A percentile compares a stretch with the other conserved stretches of the same genome.
These are phyloP conservation scores for Linum tenue DNA, from an alignment of 345 rosid species.

Conservation along the genomic window DNA sequence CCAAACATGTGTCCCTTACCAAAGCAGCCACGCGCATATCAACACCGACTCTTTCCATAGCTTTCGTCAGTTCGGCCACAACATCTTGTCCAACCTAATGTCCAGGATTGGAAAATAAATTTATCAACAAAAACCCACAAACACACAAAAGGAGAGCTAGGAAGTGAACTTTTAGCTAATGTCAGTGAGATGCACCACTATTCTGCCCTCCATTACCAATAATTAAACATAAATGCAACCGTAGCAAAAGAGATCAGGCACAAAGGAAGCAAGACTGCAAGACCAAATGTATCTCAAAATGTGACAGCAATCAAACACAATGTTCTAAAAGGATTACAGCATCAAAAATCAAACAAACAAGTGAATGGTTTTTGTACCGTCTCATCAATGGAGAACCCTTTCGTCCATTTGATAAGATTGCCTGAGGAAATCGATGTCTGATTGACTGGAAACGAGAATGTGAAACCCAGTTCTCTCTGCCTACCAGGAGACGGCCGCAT, in stretches of 20 bases:
- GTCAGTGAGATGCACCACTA: no score
- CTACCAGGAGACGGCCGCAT: constrained; percentile 48
- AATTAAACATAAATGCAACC: no score
- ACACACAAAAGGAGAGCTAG: no score
- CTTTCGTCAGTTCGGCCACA: constrained; percentile 71
- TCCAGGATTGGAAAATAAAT: neutral
- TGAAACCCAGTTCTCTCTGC: constrained; percentile 90
- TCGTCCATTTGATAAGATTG: constrained; percentile 85
- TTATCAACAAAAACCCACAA: neutral
- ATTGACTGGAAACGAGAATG: constrained; percentile 93
- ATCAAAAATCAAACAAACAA: constrained; percentile 1
- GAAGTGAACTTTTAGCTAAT: no score
- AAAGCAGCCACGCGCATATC: constrained; percentile 87
- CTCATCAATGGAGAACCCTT: constrained; percentile 78
- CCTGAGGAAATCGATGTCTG: constrained; percentile 81
- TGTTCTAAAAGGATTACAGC: constrained; percentile 30
- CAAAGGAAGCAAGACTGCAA: neutral
- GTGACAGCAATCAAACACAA: constrained; percentile 9
- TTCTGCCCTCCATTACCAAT: no score
- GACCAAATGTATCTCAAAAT: neutral
- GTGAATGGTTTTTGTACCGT: no score
- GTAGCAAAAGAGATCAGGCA: no score
- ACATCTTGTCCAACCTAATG: constrained; percentile 79
- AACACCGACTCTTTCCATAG: constrained; percentile 68
- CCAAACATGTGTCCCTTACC: constrained; percentile 32